phyloP scores from a whole-genome alignment of 495 filamentous ascomycete genomes.

The Tetracladium setigerum region DNA sequence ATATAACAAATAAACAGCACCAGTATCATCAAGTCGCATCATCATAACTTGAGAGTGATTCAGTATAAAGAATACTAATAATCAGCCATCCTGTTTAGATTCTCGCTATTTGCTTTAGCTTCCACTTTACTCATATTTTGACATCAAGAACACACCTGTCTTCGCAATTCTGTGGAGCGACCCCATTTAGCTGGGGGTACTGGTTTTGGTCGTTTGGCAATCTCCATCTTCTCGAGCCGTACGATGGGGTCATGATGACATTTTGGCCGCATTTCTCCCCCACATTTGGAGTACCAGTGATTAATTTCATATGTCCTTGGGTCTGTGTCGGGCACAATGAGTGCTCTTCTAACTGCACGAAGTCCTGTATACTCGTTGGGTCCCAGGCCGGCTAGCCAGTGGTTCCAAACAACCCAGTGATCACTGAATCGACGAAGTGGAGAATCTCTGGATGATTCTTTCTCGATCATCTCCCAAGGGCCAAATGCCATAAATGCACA shows the following conservation, averaged over 20 bases:
- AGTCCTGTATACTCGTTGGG: conserved; percentile 2
- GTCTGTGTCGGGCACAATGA: neutral
- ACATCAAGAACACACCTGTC: too few species aligned
- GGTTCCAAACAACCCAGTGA: conserved; percentile 18
- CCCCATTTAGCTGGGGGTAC: neutral
- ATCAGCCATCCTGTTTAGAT: too few species aligned
- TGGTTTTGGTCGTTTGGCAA: too few species aligned
- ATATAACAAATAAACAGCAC: too few species aligned
- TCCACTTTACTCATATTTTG: too few species aligned
- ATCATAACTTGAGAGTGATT: too few species aligned
- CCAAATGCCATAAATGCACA: conserved; percentile 7
- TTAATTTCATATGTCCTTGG: conserved; percentile 1
- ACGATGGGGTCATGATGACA: neutral
- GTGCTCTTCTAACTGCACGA: neutral
- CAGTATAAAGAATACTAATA: too few species aligned
- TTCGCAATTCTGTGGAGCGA: neutral
- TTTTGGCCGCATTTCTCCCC: neutral
- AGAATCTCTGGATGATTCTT: neutral
- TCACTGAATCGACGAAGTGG: conserved; percentile 12
- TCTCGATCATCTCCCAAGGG: conserved; percentile 12
- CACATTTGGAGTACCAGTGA: conserved; percentile 6
- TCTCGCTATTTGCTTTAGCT: too few species aligned
- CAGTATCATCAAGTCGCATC: too few species aligned
- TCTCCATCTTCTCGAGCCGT: neutral
- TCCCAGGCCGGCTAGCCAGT: neutral